Percentiles rank a stretch among this genome's conserved stretches.
Conservation (phyloP, 495 filamentous ascomycete genomes). For the Hypoxylon lienhwacheense region DNA sequence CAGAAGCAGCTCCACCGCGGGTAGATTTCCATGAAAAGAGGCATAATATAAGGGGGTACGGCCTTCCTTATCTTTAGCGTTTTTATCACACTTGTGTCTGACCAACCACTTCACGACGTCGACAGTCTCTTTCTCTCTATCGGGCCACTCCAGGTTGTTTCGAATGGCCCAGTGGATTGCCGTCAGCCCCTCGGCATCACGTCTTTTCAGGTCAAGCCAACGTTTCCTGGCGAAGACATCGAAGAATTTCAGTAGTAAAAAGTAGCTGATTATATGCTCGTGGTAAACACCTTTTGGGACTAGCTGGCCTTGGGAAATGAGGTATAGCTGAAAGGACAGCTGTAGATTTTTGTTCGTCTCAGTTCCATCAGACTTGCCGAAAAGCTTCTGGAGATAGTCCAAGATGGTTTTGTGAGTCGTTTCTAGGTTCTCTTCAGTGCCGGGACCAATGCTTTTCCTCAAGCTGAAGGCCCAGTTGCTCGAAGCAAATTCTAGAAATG, state of each 20-base stretch:
- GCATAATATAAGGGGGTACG: constrained; percentile 9
- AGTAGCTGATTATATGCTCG: constrained; percentile 13
- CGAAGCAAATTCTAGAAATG: constrained; percentile 6
- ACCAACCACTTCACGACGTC: neutral
- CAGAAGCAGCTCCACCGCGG: constrained; percentile 5
- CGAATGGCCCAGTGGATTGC: constrained; percentile 15
- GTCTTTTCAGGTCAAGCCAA: constrained; percentile 1
- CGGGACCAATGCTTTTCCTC: neutral
- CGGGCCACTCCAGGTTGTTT: neutral
- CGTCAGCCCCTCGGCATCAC: constrained; percentile 2
- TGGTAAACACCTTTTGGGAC: constrained; percentile 2
- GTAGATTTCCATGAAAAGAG: constrained; percentile 4
- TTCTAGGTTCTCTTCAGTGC: neutral
- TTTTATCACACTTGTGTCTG: neutral
- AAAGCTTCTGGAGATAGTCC: neutral
- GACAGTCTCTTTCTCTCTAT: neutral
- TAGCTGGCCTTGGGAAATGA: neutral
- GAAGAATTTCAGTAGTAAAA: neutral
- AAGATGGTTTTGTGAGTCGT: neutral
- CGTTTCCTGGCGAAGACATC: neutral
- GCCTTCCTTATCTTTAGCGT: constrained; percentile 9
- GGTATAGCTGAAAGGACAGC: constrained; percentile 1
- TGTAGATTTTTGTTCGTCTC: neutral
- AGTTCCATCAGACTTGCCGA: neutral
- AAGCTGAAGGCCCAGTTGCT: constrained; percentile 3